phyloP scores from a whole-genome alignment of 1,284 basidiomycete genomes.

The Neonothopanus nambi region DNA sequence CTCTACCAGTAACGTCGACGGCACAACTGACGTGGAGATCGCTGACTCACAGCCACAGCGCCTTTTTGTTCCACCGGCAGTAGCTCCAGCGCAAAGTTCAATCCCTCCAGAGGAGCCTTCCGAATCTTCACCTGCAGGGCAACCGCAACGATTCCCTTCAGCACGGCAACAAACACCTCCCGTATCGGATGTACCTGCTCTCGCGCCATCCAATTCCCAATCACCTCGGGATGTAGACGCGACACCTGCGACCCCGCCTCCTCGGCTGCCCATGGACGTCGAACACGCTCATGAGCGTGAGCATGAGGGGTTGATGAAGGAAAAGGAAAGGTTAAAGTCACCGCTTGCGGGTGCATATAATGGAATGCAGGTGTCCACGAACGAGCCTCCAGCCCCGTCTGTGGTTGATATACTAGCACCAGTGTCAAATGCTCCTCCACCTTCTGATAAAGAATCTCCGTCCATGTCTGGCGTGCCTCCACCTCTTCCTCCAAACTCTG shows the following conservation, averaged over 20 bases:
- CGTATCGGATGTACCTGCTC: conserved; percentile 1
- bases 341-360: no score
- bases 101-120: background rate
- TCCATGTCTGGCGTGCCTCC: background rate
- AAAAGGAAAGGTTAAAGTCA: no score
- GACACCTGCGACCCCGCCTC: conserved; percentile 5
- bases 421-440: background rate
- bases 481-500: background rate
- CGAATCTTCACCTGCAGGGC: background rate
- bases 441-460: background rate
- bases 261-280: background rate
- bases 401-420: background rate
- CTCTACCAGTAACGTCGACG: no score
- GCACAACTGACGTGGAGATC: no score
- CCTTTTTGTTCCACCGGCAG: no score
- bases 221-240: background rate
- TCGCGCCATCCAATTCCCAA: conserved; percentile 5
- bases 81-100: no score
- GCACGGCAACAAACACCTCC: no score
- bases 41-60: no score
- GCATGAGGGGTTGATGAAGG: no score
- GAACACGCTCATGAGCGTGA: no score
- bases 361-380: background rate
- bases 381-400: background rate
- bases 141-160: no score